Base-by-base conservation (phyloP, 2,329 filamentous ascomycete genomes). In the Davidsoniella australis region DNA sequence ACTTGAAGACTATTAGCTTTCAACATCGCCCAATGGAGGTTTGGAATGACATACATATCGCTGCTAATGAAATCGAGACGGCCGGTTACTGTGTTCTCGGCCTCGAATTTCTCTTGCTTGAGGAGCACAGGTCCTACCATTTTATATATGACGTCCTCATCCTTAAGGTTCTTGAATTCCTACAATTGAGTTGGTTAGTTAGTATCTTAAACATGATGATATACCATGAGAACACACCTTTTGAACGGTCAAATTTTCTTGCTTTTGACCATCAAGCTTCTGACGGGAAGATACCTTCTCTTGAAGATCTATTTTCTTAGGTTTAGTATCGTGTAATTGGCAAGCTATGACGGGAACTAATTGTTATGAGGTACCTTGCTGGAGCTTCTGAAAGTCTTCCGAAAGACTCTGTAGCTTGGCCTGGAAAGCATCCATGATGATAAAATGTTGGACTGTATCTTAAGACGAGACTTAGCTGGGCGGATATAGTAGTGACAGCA, bases 91-190 rank as follows among this genome's bases (percentile, higher is more conserved):
- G 87, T 88, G 70, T 85, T 82, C 56, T 87, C 79, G 0, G 91
- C 91, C 63, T 98, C 91, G 1, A 77, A 68, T 64, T 85, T 88
- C 51, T 96, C 91, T 65, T 98, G 91, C 71, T 96, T 95, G 59
- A 98, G 66, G 37, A 98, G 68, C 5, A 96, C 85, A 0, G 91
- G 91, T 0, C 91, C 91, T 43, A 94, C 79, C 40, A 95, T 77
- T 67, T 96, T 98, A 76, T 94, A 98, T 64, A 98, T 94, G 55
- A 79, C 85, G 59, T 93, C 83, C 57, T 82, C 82, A 37, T 88
- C 81, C 58, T 80, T 76, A 52, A 96, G 71, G 48, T 74, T 72
- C 39, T 77, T 72, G 63, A 96, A 96, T 64, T 96, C 89, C 80
- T 91, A 55, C 33, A 14, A 9, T 38, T 7, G 36, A 9, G 29